These are phyloP conservation scores for Hypericum perforatum DNA, from an alignment of 345 rosid species.

Conservation along the genomic window DNA sequence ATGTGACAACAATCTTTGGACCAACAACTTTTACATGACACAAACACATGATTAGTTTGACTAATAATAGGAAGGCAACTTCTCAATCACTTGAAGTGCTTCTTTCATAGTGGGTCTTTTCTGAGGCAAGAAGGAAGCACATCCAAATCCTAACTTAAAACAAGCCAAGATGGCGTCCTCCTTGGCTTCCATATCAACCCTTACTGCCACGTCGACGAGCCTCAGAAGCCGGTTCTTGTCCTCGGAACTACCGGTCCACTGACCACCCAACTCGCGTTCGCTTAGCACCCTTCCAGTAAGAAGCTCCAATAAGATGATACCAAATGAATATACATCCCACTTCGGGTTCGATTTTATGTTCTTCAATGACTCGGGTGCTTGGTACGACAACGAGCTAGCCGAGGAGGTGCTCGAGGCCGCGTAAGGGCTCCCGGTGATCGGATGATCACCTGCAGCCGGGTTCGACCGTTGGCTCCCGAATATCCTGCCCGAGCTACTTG, in stretches of 20 bases:
- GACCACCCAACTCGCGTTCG: slow-evolving; percentile 44
- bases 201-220: slow-evolving; percentile 45
- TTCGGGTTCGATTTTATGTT: slow-evolving; percentile 49
- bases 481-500: slow-evolving; percentile 17
- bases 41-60: slow-evolving; percentile 11
- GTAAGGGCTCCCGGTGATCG: slow-evolving; percentile 9
- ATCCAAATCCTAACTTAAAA: slow-evolving; percentile 59
- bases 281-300: slow-evolving; percentile 50
- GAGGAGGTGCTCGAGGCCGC: slow-evolving; percentile 18
- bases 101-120: slow-evolving; percentile 91
- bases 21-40: slow-evolving; percentile 25
- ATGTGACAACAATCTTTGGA: slow-evolving; percentile 16
- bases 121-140: slow-evolving; percentile 55
- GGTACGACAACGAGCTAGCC: slow-evolving; percentile 25
- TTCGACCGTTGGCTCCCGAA: slow-evolving; percentile 30
- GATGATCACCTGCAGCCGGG: slow-evolving; percentile 4
- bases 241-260: slow-evolving; percentile 39
- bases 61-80: slow-evolving; percentile 21
- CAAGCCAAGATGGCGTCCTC: slow-evolving; percentile 51
- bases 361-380: slow-evolving; percentile 61
- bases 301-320: slow-evolving; percentile 62
- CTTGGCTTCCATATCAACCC: slow-evolving; percentile 39
- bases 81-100: slow-evolving; percentile 54
- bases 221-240: slow-evolving; percentile 42
- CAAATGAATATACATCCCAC: slow-evolving; percentile 85